Evolutionary conservation across 2,329 filamentous ascomycete species (phyloP), one percentile per base, ranked within the genome.

Genomic region (Parastagonospora avenae): DNA sequence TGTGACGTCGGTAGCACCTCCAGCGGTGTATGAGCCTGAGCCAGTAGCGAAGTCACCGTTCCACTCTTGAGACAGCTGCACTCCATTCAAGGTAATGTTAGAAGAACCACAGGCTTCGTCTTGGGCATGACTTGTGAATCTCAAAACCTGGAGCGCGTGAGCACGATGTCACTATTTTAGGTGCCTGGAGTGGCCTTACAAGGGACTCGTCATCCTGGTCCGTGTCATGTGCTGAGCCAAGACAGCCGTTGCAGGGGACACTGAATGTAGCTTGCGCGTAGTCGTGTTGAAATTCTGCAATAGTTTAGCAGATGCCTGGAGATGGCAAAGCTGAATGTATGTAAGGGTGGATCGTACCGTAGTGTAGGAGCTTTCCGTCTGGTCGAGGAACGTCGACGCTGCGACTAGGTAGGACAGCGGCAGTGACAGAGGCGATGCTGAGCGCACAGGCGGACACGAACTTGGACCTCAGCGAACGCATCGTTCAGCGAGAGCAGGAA

Each of bases 81-180:
- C 55, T 48, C 72, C 74, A 60, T 79, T 78, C 50, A 79, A 57
- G 12, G 73, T 72, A 53, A 79, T 63, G 67, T 78, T 76, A 33
- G 72, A 70, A 46, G 67, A 57, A 11, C 70, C 69, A 61, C 74
- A 76, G 41, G 71, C 60, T 48, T 74, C 52, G 39, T 71, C 63
- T 47, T 71, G 61, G 10, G 72, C 60, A 52, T 74, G 68, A 48
- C 74, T 71, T 57, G 68, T 68, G 51, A 79, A 72, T 54, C 71
- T 74, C 55, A 79, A 68, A 45, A 73, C 64, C 77, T 79, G 59
- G 53, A 19, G 54, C 45, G 46, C 24, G 66, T 74, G 53, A 74
- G 67, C 56, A 43, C 41, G 45, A 50, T 45, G 55, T 60, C 32
- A 58, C 43, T 38, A 44, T 56, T 60, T 46, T 60, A 60, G 70